Conservation (phyloP, 768 basidiomycete genomes). For the Lentinula edodes region DNA sequence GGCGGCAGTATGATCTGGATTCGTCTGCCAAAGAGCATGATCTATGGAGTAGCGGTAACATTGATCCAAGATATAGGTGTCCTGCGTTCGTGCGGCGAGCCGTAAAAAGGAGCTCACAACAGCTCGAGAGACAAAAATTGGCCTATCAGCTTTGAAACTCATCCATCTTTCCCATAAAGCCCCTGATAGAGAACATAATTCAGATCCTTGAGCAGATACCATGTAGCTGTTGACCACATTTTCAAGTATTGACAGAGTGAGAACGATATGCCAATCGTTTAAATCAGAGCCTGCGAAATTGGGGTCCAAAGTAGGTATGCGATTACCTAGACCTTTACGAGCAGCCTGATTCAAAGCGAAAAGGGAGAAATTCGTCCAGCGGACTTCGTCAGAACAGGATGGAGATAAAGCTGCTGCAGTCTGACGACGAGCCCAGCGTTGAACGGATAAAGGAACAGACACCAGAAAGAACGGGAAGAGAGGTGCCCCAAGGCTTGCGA, state of each 20-base stretch:
- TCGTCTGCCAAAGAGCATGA: constrained; percentile 21
- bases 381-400: constrained; percentile 19
- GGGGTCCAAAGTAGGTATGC: not conserved
- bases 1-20: constrained; percentile 9
- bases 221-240: constrained; percentile 14
- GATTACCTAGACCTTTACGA: not conserved
- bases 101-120: constrained; percentile 40
- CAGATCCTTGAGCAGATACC: constrained; percentile 3
- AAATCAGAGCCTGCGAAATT: not conserved
- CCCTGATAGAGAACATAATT: constrained; percentile 21
- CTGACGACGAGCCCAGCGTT: constrained; percentile 22
- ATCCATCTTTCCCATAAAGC: constrained; percentile 40
- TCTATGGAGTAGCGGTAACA: constrained; percentile 27
- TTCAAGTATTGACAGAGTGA: constrained; percentile 34
- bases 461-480: constrained; percentile 19
- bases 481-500: constrained; percentile 15
- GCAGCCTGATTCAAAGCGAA: constrained; percentile 24
- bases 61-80: constrained; percentile 28
- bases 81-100: constrained; percentile 32
- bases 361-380: constrained; percentile 39
- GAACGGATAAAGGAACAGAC: constrained; percentile 9
- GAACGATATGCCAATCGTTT: constrained; percentile 35
- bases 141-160: constrained; percentile 11
- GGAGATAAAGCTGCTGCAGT: constrained; percentile 24
- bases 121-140: constrained; percentile 26